Evolutionary conservation across 2,329 filamentous ascomycete genomes (phyloP), one percentile per base, ranked within the genome.

Genomic region (Fusarium dimerum): DNA sequence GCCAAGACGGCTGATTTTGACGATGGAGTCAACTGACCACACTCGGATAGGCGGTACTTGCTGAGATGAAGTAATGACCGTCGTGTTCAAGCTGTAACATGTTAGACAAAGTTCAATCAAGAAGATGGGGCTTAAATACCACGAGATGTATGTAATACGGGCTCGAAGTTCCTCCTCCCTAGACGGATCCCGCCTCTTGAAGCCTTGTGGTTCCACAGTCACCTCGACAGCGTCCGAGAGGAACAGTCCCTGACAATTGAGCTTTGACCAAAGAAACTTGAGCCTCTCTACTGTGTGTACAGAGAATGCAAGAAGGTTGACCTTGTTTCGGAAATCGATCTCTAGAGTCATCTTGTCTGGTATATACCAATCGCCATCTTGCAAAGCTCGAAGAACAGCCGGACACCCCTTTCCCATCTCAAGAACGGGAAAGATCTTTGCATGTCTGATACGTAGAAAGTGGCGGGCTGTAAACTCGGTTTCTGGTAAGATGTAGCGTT

Each of bases 1-100:
- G 12, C 42, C 32, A 4, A 55, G 36, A 12, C 26, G 4, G 13
- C 34, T 51, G 17, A 34, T 30, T 13, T 43, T 39, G 26, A 48
- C 30, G 13, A 55, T 18, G 10, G 52, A 55, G 10, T 34, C 34
- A 11, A 52, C 49, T 11, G 49, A 51, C 48, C 48, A 55, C 6
- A 38, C 48, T 26, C 42, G 11, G 30, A 55, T 4, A 6, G 45
- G 39, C 4, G 40, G 17, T 5, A 26, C 6, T 36, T 30, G 47
- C 1, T 15, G n/a, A 9, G 17, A 6, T 43, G 12, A 6, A 10
- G 30, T 34, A n/a, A 18, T 16, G 26, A 34, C 6, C 2, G 30
- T 5, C 13, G 7, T 30, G 30, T 43, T 36, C 16, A 48, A 12
- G 13, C 47, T 48, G 12, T 17, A 9, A 34, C 5, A 26, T n/a